Percentiles rank a stretch among this genome's conserved stretches.
Evolutionary conservation across 2,329 filamentous ascomycete species (phyloP).

Genomic region (Cladobotryum protrusum): DNA sequence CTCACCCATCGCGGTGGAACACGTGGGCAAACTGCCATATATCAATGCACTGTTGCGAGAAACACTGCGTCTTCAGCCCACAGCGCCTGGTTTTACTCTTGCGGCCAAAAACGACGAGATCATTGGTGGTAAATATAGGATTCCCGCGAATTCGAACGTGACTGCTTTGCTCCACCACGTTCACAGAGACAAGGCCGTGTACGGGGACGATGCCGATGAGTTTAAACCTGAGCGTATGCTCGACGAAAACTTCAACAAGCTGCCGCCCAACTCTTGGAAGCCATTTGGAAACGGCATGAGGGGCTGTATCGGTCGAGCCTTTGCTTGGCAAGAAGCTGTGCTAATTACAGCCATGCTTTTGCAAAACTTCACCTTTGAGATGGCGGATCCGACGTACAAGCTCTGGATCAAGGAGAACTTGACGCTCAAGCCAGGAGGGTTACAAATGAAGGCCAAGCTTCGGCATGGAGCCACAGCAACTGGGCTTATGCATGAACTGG

Average conservation of each 20-base stretch:
- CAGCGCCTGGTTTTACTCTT: slow-evolving; percentile 21
- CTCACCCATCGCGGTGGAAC: slow-evolving; percentile 48
- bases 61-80: slow-evolving; percentile 27
- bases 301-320: slow-evolving; percentile 47
- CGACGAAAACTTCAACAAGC: slow-evolving; percentile 40
- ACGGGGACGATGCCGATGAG: slow-evolving; percentile 48
- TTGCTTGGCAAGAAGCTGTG: slow-evolving; percentile 49
- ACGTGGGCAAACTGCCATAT: slow-evolving; percentile 57
- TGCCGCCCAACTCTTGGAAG: slow-evolving; percentile 39
- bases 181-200: slow-evolving; percentile 52
- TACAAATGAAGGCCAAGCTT: slow-evolving; percentile 52
- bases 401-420: slow-evolving; percentile 47
- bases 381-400: slow-evolving; percentile 52
- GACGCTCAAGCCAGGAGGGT: slow-evolving; percentile 55
- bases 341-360: slow-evolving; percentile 45
- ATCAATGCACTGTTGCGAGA: slow-evolving; percentile 58
- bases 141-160: slow-evolving; percentile 40
- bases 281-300: slow-evolving; percentile 49
- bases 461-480: slow-evolving; percentile 34
- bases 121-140: slow-evolving; percentile 47
- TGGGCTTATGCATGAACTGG: slow-evolving; percentile 27
- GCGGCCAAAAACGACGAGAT: slow-evolving; percentile 36
- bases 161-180: slow-evolving; percentile 39
- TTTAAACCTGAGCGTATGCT: slow-evolving; percentile 59
- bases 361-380: slow-evolving; percentile 60